Evolutionary conservation across 2,329 filamentous ascomycete genomes (phyloP), one percentile per base, ranked within the genome.

Genomic region (Cladosporium halotolerans): DNA sequence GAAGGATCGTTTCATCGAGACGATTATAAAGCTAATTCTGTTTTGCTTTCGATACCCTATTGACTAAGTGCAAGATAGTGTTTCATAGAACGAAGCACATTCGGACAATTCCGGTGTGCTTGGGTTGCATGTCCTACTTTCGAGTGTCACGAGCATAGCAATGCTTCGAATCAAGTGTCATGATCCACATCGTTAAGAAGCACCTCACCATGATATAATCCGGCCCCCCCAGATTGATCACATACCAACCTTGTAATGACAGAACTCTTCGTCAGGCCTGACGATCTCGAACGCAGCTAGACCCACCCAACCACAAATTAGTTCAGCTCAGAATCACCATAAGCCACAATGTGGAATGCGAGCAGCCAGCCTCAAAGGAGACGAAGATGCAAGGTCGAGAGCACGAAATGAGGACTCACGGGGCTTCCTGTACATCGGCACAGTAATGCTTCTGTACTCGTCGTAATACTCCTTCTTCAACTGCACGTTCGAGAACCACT

Each of bases 401-500:
- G 1, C 3, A 9, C 3, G 1, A 40, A 31, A 18, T 4, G 6
- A 36, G 31, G 63, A 61, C 51, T 72, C 67, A 32, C 70, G 62
- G 1, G 70, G 68, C 57, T 73, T 74, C 38, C 70, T 52, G 55
- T 68, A 73, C 66, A 75, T 65, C 10, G 68, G 64, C 62, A 69
- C 65, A 9, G 72, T 74, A 7, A 62, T 58, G 11, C 62, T 66
- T 2, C 73, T 55, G 55, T 74, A 74, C 16, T 70, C 69, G 41
- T 68, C 65, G 55, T 74, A 74, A 54, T 75, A 75, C 2, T 66
- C 60, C 58, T 73, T 74, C 33, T 53, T 42, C 32, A 61, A 38
- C 45, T 57, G 55, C 16, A 54, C 50, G 32, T 50, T 43, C 36
- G 45, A 32, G n/a, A 53, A 55, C 34, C 47, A 55, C 18, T 60